Percentiles rank a stretch among this genome's conserved stretches.
Evolutionary conservation across 192 early-diverging fungal species (phyloP).

Genomic region (Backusella luteola): DNA sequence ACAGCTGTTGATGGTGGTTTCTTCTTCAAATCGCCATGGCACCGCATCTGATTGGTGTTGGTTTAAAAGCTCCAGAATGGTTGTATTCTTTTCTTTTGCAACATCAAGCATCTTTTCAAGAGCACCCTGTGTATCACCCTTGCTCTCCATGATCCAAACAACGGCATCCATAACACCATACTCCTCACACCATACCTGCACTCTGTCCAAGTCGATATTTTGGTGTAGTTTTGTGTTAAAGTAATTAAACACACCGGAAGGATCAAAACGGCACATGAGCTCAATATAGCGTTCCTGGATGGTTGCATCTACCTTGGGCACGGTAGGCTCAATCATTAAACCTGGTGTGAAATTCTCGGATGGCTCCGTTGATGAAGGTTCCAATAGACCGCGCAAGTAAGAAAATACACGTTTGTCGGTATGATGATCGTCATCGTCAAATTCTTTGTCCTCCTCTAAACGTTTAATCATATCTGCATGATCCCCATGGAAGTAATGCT

Average conservation of each 20-base stretch:
- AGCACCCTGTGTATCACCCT: conserved; percentile 52
- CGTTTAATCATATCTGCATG: conserved; percentile 47
- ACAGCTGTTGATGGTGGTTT: conserved; percentile 42
- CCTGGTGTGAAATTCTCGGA: background rate
- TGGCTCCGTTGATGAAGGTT: conserved; percentile 26
- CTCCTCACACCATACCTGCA: conserved; percentile 48
- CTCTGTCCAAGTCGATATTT: conserved; percentile 23
- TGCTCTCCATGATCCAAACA: conserved; percentile 60
- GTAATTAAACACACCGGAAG: conserved; percentile 59
- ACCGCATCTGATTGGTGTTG: background rate
- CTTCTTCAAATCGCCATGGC: conserved; percentile 51
- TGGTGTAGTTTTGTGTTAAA: conserved; percentile 45
- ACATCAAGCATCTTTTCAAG: conserved; percentile 54
- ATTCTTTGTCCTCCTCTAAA: conserved; percentile 38
- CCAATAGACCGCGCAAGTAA: conserved; percentile 55
- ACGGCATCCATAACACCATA: conserved; percentile 55
- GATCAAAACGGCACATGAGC: conserved; percentile 57
- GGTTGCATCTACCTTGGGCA: conserved; percentile 10
- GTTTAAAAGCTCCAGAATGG: conserved; percentile 39
- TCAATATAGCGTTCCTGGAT: conserved; percentile 60
- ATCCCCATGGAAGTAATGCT: conserved; percentile 49
- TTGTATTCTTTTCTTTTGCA: conserved; percentile 46
- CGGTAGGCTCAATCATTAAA: background rate
- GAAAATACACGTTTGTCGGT: conserved; percentile 47
- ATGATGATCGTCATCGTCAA: conserved; percentile 35